Evolutionary conservation across 345 rosid species (phyloP), one percentile per base, ranked within the genome.

Genomic region (Brassica rapa): DNA sequence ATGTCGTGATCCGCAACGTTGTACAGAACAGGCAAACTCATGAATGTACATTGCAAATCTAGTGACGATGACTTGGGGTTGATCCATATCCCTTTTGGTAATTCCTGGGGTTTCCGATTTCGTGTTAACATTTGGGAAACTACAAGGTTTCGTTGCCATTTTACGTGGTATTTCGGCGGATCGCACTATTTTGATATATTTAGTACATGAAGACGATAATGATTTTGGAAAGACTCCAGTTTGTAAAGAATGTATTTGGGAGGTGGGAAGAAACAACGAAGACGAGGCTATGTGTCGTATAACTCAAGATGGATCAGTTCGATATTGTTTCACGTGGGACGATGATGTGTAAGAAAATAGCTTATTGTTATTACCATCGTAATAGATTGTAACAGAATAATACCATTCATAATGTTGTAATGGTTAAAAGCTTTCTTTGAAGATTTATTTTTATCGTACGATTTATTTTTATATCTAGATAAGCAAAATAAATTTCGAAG

Each of bases 191-290:
- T 74, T 33, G 0, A n/a, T n/a, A 74, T 65, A 65, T 74, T 74
- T 65, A 53, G 24, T 23, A 55, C 25, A 53, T n/a, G 56, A 0
- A 74, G 71, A 74, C 4, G 77, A 74, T 53, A 74, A 4, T 33
- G 25, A 51, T 11, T 62, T 1, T 11, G 62, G 77, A 32, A 0
- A 8, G 0, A 16, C 0, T 74, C 55, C 16, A 21, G 25, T 74
- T 0, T 74, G 77, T 30, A 51, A 73, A 51, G 53, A 51, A 64
- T 74, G 77, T 5, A 33, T 73, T 49, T 73, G 71, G 77, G 64
- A 33, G 23, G 70, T 73, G 23, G 77, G 68, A 2, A 14, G 0
- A 14, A 3, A 59, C 4, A 9, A 11, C 5, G 2, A 3, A 25
- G 3, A 12, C 21, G 4, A 11, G n/a, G 35, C 70, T 63, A 64